Evolutionary conservation across 345 rosid species (phyloP), one percentile per base, ranked within the genome.

Genomic region (Gossypium anomalum): DNA sequence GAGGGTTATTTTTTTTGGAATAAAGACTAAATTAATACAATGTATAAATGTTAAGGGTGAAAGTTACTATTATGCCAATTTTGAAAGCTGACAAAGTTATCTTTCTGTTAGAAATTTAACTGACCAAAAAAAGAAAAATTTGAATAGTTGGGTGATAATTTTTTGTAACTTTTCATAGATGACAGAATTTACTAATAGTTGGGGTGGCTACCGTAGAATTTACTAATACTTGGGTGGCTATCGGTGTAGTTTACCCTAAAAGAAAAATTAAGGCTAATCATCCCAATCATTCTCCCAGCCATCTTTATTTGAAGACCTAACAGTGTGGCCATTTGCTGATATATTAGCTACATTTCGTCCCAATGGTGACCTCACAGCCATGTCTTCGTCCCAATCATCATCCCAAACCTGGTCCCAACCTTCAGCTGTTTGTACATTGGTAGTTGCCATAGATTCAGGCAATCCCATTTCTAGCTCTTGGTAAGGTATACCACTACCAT

Each of bases 401-500:
- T 92, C 98, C 99, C 99, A 95, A 12, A 82, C 96, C 49, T 89
- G 79, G 73, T 93, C 99, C 99, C 99, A 95, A 76, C 87, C 89
- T 81, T 85, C 97, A 3, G 88, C 93, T 44, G 92, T 78, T 79
- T 89, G 97, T 5, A 78, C 86, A 34, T 73, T 78, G 41, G 82
- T 83, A 27, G 81, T 86, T 7, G 74, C 52, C 72, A 9, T 77
- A 25, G 92, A 79, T 78, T 83, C 90, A 0, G 86, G 83, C 77
- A 83, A 78, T 58, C 88, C 88, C 96, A 95, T 80, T 83, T 95
- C 97, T 45, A 95, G 89, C 82, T 95, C 98, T 71, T 90, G 97
- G 76, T 91, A 95, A 71, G 90, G 84, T 53, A 88, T 79, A 61
- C 88, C 92, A 52, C 66, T 86, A 15, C 23, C 34, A 1, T 83